These are phyloP conservation scores for Cucumis variabilis DNA, from an alignment of 331 rosid genomes.

Conservation along the genomic window DNA sequence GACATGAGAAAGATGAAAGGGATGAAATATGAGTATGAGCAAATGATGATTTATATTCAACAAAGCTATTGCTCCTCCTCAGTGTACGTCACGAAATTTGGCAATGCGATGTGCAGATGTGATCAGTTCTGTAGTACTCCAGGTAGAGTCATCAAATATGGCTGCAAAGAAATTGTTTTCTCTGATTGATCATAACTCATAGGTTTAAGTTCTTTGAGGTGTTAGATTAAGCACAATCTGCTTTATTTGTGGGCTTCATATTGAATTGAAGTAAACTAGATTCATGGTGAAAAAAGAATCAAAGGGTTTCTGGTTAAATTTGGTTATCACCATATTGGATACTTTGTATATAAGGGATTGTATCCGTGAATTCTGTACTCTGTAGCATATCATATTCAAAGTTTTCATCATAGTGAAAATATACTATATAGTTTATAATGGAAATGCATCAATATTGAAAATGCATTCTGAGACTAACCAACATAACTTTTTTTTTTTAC, in stretches of 20 bases:
- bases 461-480: conserved; percentile 1
- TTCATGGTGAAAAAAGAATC: neutral
- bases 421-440: neutral
- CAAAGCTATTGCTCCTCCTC: conserved; percentile 74
- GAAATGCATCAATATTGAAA: neutral
- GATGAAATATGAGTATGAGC: too few species aligned
- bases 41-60: too few species aligned
- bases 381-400: neutral
- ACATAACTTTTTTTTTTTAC: neutral
- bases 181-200: neutral
- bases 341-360: neutral
- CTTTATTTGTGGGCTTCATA: neutral
- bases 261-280: neutral
- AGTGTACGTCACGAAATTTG: conserved; percentile 88
- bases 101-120: conserved; percentile 96
- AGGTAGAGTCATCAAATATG: conserved; percentile 56
- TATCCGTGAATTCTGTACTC: neutral
- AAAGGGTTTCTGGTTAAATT: neutral
- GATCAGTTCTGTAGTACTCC: conserved; percentile 80
- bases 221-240: neutral
- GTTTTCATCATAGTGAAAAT: neutral
- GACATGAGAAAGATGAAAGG: too few species aligned
- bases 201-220: conserved; percentile 16
- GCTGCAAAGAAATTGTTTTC: conserved; percentile 3
- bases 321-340: neutral